Evolutionary conservation across 306 rosid species (phyloP), one percentile per base, ranked within the genome.

Genomic region (Amphicarpaea edgeworthii): DNA sequence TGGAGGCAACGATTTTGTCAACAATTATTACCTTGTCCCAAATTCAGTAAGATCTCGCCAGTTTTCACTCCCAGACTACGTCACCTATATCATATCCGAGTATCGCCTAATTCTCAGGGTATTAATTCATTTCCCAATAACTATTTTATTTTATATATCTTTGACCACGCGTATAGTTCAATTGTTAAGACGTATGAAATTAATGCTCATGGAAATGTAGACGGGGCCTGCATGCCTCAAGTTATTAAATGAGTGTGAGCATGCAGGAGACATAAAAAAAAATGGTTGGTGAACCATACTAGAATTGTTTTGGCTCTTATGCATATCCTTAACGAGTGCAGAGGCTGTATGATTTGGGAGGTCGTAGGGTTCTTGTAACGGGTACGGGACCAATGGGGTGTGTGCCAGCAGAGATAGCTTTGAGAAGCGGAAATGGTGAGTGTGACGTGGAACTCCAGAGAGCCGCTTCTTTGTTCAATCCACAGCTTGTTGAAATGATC

Each of bases 1-100:
- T 5, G 98, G 98, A 14, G 98, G 98, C 60, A 93, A 93, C 38
- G 98, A 93, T 77, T 93, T 93, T 67, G 98, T 93, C 3, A 93
- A 93, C 87, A 93, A 93, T 77, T 93, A 90, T 79, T 93, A 87
- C 76, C 82, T 89, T 78, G 84, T 93, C 21, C 98, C 98, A 1
- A 88, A 42, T 82, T 93, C 98, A 15, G 85, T 93, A n/a, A 89
- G 98, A 84, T 93, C 98, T 82, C 96, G 93, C 60, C 96, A 93
- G 19, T 93, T 69, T 75, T 50, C 98, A 57, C 98, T 93, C 47
- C 98, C 98, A 0, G 87, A 93, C 63, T 93, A 89, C 41, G 96
- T 93, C 4, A 83, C 59, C 50, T 90, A 78, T 60, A 55, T 93
- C 81, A 82, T 90, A 17, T 90, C 95, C 0, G 96, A 93, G 83